Percentiles rank a stretch among this genome's conserved stretches.
These are phyloP conservation scores for Pinus albicaulis DNA, from an alignment of 75 land plant genomes.

Conservation along the genomic window DNA sequence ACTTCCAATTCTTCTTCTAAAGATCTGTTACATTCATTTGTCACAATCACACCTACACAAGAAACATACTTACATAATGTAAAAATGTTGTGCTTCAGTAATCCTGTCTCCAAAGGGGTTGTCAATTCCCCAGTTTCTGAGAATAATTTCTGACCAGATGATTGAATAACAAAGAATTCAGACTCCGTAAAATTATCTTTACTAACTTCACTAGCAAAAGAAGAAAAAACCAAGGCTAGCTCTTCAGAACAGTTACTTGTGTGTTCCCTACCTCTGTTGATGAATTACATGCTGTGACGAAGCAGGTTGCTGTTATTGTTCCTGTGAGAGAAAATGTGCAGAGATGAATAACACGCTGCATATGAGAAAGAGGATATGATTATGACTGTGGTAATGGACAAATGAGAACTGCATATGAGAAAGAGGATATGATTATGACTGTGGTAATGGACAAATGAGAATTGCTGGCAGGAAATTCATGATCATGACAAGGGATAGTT, in stretches of 20 bases:
- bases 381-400: too few relatives aligned
- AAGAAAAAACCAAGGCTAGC: not conserved
- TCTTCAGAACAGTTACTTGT: constrained; percentile 29
- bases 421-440: too few relatives aligned
- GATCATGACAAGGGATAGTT: too few relatives aligned
- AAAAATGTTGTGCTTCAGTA: constrained; percentile 1
- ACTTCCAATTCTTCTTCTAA: not conserved
- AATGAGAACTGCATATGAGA: too few relatives aligned
- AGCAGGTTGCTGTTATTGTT: too few relatives aligned
- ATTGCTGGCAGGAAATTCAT: too few relatives aligned
- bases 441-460: too few relatives aligned
- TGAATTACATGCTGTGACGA: too few relatives aligned
- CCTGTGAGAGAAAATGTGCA: too few relatives aligned
- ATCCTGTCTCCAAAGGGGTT: not conserved
- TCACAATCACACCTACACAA: not conserved
- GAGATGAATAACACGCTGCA: too few relatives aligned
- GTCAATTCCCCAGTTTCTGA: not conserved
- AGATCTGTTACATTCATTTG: not conserved
- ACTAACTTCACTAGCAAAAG: not conserved
- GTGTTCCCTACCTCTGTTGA: constrained; percentile 52
- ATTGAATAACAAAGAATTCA: not conserved
- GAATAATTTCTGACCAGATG: not conserved
- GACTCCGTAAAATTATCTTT: not conserved
- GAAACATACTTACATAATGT: not conserved
- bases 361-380: too few relatives aligned